A percentile compares a stretch with the other conserved stretches of the same genome.
phyloP scores from a whole-genome alignment of 768 basidiomycete genomes.

The Boletellus ananas region DNA sequence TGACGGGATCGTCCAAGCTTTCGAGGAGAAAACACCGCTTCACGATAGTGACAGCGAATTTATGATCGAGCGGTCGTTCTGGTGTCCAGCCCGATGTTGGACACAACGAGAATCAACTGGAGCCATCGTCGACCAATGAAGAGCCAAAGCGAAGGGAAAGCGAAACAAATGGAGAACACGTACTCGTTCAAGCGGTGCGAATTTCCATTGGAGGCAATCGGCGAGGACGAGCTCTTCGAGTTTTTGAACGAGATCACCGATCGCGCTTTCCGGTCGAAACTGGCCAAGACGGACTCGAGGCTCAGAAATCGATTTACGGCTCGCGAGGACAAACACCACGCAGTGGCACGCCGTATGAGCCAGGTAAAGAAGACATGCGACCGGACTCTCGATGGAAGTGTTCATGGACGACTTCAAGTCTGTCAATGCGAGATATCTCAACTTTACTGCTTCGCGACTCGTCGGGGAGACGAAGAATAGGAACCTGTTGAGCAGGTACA shows the following conservation, averaged over 20 bases:
- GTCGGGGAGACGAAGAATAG: background rate
- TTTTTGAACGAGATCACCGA: background rate
- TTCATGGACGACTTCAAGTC: background rate
- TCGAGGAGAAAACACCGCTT: no score
- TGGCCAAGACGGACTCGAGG: background rate
- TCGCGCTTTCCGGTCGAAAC: background rate
- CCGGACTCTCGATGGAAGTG: slow-evolving; percentile 1
- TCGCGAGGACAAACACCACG: background rate
- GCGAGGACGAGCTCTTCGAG: no score
- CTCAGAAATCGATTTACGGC: slow-evolving; percentile 1
- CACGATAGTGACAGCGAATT: no score
- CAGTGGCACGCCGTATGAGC: slow-evolving; percentile 30
- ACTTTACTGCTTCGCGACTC: background rate
- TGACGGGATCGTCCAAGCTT: no score
- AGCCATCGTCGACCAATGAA: no score
- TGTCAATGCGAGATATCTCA: background rate
- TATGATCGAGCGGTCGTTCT: no score
- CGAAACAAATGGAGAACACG: no score
- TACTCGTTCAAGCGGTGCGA: no score
- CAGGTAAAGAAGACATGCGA: background rate
- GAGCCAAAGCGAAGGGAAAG: no score
- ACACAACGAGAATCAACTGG: no score
- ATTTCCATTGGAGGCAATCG: no score
- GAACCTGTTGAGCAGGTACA: background rate
- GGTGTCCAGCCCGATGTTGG: no score